These are phyloP conservation scores for Strobilomyces echinocephalus DNA, from an alignment of 768 basidiomycete species.

Conservation along the genomic window DNA sequence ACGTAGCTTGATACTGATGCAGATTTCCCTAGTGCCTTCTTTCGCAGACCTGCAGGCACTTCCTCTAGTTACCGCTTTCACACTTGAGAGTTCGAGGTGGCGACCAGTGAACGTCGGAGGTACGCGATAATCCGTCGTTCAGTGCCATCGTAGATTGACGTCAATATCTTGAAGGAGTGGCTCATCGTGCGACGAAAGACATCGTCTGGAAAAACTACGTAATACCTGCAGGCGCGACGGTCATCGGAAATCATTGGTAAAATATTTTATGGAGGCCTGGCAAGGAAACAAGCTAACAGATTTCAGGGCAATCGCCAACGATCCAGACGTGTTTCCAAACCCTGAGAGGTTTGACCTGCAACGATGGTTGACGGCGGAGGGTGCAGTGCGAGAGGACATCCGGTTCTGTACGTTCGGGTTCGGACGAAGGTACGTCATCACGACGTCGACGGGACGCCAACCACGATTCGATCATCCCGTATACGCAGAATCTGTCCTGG, in stretches of 20 bases:
- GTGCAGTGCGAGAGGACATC: constrained; percentile 1
- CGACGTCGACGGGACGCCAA: too few relatives aligned
- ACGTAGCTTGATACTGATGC: background rate
- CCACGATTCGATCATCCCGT: background rate
- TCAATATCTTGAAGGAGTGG: background rate
- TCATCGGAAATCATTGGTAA: constrained; percentile 4
- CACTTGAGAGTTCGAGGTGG: constrained; percentile 3
- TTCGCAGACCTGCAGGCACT: constrained; percentile 2
- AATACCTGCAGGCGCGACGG: constrained; percentile 6
- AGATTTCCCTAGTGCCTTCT: background rate
- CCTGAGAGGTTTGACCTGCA: constrained; percentile 4
- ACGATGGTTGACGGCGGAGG: constrained; percentile 1
- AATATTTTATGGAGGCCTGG: background rate
- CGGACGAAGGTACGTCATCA: constrained; percentile 3
- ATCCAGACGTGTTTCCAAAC: constrained; percentile 5
- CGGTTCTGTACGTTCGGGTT: constrained; percentile 9
- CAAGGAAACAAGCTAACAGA: background rate
- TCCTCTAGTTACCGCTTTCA: constrained; percentile 4
- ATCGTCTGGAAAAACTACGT: constrained; percentile 4
- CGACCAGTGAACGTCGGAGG: constrained; percentile 5
- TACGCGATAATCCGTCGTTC: background rate
- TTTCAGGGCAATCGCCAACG: constrained; percentile 7
- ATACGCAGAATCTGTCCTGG: constrained; percentile 2
- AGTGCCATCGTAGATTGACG: background rate
- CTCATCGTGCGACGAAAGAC: constrained; percentile 7